A percentile compares a stretch with the other conserved stretches of the same genome.
Conservation (phyloP, 2,329 filamentous ascomycete genomes). For the Teratosphaeria epicoccoides region DNA sequence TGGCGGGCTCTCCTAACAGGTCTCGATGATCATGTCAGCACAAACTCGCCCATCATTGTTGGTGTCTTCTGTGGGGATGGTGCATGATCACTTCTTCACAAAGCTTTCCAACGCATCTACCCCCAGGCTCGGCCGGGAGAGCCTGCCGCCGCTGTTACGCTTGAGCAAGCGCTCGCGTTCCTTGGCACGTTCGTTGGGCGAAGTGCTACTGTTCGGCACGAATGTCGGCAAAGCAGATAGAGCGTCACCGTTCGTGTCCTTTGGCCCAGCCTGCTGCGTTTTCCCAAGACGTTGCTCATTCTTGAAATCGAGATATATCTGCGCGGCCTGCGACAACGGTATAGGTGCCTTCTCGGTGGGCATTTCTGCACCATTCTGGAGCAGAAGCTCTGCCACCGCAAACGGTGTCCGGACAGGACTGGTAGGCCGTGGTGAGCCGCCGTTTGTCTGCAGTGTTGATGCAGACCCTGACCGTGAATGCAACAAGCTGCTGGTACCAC, state of each 20-base stretch:
- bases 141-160: slow-evolving; percentile 14
- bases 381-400: slow-evolving; percentile 76
- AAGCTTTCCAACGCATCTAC: slow-evolving; percentile 21
- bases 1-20: neutral
- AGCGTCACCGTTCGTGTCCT: slow-evolving; percentile 40
- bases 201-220: slow-evolving; percentile 22
- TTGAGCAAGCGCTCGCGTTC: slow-evolving; percentile 20
- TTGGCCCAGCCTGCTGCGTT: slow-evolving; percentile 12
- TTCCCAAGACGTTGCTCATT: slow-evolving; percentile 35
- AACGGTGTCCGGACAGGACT: slow-evolving; percentile 50
- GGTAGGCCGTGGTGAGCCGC: slow-evolving; percentile 28
- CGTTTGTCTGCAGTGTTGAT: slow-evolving; percentile 19
- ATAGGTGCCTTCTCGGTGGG: slow-evolving; percentile 67
- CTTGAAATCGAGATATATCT: slow-evolving; percentile 75
- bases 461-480: slow-evolving; percentile 30
- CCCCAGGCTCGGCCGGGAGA: slow-evolving; percentile 10
- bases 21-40: slow-evolving; percentile 3
- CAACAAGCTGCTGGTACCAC: slow-evolving; percentile 41
- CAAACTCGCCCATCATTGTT: neutral
- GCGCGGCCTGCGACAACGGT: slow-evolving; percentile 68
- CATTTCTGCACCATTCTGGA: slow-evolving; percentile 90
- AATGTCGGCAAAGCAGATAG: slow-evolving; percentile 52
- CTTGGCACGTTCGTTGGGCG: slow-evolving; percentile 8
- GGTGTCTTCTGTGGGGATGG: slow-evolving; percentile 1
- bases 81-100: slow-evolving; percentile 20